Evolutionary conservation across 768 basidiomycete genomes (phyloP).

Genomic region (Termitomyces sp.): DNA sequence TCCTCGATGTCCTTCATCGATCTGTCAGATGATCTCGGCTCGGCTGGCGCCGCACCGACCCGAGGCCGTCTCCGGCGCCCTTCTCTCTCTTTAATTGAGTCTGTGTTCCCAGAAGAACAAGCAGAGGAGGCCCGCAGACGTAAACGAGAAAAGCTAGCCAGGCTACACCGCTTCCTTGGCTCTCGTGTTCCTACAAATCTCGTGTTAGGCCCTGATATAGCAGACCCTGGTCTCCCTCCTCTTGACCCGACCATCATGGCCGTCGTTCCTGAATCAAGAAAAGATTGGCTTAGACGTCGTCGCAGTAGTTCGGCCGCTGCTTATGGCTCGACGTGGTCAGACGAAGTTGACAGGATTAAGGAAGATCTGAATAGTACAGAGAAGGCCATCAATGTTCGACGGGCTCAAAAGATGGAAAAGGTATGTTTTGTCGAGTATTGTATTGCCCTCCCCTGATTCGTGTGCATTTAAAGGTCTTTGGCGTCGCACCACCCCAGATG

Average conservation of each 20-base stretch:
- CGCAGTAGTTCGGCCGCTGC: constrained; percentile 50
- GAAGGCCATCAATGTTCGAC: constrained; percentile 72
- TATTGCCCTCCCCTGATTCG: not conserved
- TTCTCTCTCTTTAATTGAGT: constrained; percentile 40
- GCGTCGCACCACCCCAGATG: constrained; percentile 71
- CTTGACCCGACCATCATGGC: constrained; percentile 18
- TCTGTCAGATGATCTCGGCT: constrained; percentile 56
- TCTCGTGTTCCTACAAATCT: constrained; percentile 69
- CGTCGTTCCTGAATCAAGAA: constrained; percentile 22
- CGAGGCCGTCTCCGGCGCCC: constrained; percentile 22
- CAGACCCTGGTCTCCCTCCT: constrained; percentile 21
- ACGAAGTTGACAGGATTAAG: constrained; percentile 56
- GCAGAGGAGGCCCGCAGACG: constrained; percentile 58
- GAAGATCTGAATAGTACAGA: constrained; percentile 68
- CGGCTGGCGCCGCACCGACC: constrained; percentile 12
- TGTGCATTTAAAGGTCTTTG: constrained; percentile 58
- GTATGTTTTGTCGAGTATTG: constrained; percentile 28
- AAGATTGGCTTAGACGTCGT: constrained; percentile 41
- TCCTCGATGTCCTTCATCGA: constrained; percentile 56
- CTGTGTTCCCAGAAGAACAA: constrained; percentile 43
- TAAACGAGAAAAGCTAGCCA: constrained; percentile 73
- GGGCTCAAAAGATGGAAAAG: constrained; percentile 87
- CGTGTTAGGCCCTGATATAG: constrained; percentile 44
- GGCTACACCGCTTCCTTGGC: constrained; percentile 82
- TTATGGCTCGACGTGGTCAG: constrained; percentile 41